Base-by-base conservation (phyloP, 441 rosid species). In the Pelargonium australe region DNA sequence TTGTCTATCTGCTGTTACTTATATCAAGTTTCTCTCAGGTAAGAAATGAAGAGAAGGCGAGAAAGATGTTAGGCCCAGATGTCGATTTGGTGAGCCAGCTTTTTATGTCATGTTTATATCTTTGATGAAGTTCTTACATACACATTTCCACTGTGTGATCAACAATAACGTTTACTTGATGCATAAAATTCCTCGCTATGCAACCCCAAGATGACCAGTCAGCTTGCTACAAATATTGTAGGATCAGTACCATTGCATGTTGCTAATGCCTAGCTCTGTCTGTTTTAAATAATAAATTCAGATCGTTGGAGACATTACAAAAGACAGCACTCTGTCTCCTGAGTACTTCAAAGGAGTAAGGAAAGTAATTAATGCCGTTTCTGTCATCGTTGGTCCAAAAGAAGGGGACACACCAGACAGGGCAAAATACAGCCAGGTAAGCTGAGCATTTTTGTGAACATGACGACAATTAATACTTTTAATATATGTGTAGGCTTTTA, bases 381-480 rank as follows among this genome's bases (percentile, higher is more conserved):
- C 97, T 66, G 96, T 87, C 64, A 90, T 93, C 20, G 86, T 93
- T 14, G 97, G 97, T 62, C 98, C 97, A 19, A 93, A 93, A 82
- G 98, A 93, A 85, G 96, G 97, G 51, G 98, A 93, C 83, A 93
- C 98, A 67, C 92, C 97, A 19, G 92, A 93, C 67, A 84, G 98
- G 82, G 90, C 83, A 64, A 89, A 90, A 70, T 93, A 93, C 78
- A 93, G 92, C 67, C 98, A 93, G 75, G 97, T 92, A 73, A 5
- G 72, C 14, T 65, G 53, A 45, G 1, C 12, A 5, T 45, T 45
- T 12, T 45, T 11, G 13, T 8, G 53, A 45, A 45, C 13, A 45
- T 45, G 53, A 45, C 7, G 53, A 10, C 31, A 45, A 45, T 45
- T 14, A 45, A 8, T 11, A 45, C 13, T 45, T 45, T 45, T 45